phyloP scores from a whole-genome alignment of 179 eudicot genomes.

The Gypsophila paniculata region DNA sequence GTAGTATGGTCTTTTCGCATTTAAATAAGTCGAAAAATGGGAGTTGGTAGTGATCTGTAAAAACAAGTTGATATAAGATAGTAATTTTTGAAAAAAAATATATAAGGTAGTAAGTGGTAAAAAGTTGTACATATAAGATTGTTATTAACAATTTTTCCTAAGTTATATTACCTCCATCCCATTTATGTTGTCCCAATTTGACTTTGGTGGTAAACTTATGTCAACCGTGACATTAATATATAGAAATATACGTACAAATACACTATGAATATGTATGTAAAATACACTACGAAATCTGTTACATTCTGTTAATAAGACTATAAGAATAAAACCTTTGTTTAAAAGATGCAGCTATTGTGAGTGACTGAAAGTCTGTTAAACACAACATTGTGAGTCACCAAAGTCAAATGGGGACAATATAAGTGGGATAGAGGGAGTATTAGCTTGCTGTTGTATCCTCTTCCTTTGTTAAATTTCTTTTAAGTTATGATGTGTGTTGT shows the following conservation, averaged over 20 bases:
- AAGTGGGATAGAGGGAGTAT: not conserved
- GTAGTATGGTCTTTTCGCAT: too few relatives aligned
- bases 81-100: too few relatives aligned
- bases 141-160: too few relatives aligned
- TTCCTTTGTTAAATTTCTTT: not conserved
- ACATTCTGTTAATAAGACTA: too few relatives aligned
- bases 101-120: too few relatives aligned
- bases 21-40: too few relatives aligned
- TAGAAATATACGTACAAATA: not conserved
- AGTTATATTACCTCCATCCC: not conserved
- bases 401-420: not conserved
- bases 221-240: not conserved
- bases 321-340: not conserved
- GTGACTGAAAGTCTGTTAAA: not conserved
- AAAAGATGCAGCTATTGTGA: not conserved
- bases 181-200: not conserved
- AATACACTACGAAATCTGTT: not conserved
- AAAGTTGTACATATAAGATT: too few relatives aligned
- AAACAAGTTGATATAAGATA: too few relatives aligned
- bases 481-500: not conserved
- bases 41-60: too few relatives aligned
- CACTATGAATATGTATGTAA: not conserved
- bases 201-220: not conserved
- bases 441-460: not conserved
- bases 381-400: not conserved